These are phyloP conservation scores for Anisodus acutangulus DNA, from an alignment of 257 asterid genomes.

Conservation along the genomic window DNA sequence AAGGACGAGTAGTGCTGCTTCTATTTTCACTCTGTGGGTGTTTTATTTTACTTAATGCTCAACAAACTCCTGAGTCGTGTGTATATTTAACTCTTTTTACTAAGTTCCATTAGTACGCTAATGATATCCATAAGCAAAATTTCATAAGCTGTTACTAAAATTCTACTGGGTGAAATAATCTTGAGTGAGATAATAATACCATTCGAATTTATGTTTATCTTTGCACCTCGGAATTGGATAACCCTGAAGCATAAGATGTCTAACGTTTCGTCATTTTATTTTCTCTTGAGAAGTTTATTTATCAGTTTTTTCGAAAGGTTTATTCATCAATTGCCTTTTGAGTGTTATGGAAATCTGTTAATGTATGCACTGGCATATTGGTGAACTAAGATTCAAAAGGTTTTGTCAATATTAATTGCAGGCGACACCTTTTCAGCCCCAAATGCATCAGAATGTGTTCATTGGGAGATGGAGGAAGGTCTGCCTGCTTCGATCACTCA, in stretches of 20 bases:
- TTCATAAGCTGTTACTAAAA: neutral
- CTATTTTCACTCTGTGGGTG: neutral
- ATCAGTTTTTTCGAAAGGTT: neutral
- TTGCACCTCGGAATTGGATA: conserved; percentile 16
- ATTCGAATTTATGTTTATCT: neutral
- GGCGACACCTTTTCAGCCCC: conserved; percentile 99
- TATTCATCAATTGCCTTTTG: conserved; percentile 18
- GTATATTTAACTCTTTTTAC: neutral
- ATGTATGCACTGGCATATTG: conserved; percentile 21
- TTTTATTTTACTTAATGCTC: conserved; percentile 7
- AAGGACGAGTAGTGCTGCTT: neutral
- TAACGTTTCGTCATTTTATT: neutral
- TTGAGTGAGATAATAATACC: conserved; percentile 6
- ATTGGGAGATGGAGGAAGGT: conserved; percentile 98
- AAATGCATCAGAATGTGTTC: conserved; percentile 78
- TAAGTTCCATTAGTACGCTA: neutral
- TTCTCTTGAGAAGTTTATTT: neutral
- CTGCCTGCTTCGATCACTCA: conserved; percentile 83
- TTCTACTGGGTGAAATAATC: conserved; percentile 12
- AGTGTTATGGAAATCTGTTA: neutral
- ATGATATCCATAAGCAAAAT: neutral
- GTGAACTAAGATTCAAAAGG: neutral
- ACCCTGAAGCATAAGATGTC: neutral
- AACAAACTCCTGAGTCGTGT: neutral
- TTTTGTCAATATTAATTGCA: conserved; percentile 47